Conservation (phyloP, 768 basidiomycete species). For the Cubamyces lactineus region DNA sequence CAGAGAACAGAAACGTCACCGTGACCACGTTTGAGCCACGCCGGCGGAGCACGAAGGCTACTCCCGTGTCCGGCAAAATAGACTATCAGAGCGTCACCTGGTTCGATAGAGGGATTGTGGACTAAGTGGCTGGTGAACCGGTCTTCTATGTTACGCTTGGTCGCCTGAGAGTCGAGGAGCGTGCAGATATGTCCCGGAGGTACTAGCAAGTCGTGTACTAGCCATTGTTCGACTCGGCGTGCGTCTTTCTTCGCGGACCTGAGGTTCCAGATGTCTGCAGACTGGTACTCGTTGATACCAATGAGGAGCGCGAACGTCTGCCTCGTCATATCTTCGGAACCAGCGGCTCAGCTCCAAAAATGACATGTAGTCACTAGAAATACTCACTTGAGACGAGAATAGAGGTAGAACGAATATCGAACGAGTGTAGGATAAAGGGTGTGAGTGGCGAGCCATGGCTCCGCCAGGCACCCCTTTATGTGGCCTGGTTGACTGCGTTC, state of each 20-base stretch:
- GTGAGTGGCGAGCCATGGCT: too few species aligned
- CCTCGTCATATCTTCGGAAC: constrained; percentile 38
- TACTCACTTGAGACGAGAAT: background rate
- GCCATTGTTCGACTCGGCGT: constrained; percentile 58
- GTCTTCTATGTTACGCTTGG: constrained; percentile 63
- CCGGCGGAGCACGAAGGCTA: constrained; percentile 54
- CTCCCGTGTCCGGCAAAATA: constrained; percentile 81
- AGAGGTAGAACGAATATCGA: too few species aligned
- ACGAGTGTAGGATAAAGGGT: too few species aligned
- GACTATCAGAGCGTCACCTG: constrained; percentile 65
- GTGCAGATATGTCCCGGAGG: constrained; percentile 59
- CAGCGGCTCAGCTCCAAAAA: background rate
- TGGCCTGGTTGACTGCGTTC: too few species aligned
- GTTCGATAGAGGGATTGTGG: constrained; percentile 60
- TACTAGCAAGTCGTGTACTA: constrained; percentile 57
- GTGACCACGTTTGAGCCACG: constrained; percentile 56
- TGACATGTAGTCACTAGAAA: too few species aligned
- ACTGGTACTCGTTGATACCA: constrained; percentile 72
- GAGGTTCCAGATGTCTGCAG: constrained; percentile 61
- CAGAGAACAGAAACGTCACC: constrained; percentile 61
- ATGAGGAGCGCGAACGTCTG: constrained; percentile 68
- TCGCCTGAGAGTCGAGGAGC: constrained; percentile 61
- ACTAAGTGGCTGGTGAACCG: constrained; percentile 63
- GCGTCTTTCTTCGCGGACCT: constrained; percentile 70
- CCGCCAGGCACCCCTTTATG: too few species aligned